phyloP scores from a whole-genome alignment of 345 rosid species.

The Conringia planisiliqua region DNA sequence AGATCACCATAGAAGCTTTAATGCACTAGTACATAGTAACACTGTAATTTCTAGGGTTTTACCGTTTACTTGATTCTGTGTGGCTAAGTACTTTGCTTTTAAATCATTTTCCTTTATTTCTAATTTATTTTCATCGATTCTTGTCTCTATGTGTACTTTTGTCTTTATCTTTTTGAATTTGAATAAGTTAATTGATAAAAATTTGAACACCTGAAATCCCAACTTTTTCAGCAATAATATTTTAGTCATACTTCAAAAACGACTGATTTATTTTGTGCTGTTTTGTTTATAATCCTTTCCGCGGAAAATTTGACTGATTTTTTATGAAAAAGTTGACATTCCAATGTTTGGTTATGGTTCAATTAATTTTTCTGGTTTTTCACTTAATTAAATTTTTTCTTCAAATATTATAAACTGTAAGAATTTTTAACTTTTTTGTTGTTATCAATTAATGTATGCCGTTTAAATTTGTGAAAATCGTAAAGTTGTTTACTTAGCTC shows the following conservation, averaged over 20 bases:
- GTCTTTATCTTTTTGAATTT: constrained; percentile 10
- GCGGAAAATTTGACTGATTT: not conserved
- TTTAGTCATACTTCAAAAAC: not conserved
- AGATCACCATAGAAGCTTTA: not conserved
- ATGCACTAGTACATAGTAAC: not conserved
- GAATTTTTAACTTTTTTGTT: not conserved
- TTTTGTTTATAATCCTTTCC: not conserved
- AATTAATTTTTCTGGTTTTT: not conserved
- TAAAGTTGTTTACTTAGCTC: not conserved
- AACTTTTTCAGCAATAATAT: not conserved
- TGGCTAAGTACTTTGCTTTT: not conserved
- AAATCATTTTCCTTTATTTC: not conserved
- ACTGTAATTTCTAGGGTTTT: constrained; percentile 5
- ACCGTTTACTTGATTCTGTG: constrained; percentile 3
- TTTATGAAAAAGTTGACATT: not conserved
- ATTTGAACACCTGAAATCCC: not conserved
- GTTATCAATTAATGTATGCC: not conserved
- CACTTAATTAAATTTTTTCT: not conserved
- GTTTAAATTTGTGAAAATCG: not conserved
- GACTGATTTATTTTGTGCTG: not conserved
- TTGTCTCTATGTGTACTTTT: constrained; percentile 16
- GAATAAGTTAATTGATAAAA: not conserved
- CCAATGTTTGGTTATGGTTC: not conserved
- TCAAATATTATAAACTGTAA: not conserved
- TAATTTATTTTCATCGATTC: not conserved